These are phyloP conservation scores for Emericellopsis atlantica DNA, from an alignment of 2,329 filamentous ascomycete genomes.

Conservation along the genomic window DNA sequence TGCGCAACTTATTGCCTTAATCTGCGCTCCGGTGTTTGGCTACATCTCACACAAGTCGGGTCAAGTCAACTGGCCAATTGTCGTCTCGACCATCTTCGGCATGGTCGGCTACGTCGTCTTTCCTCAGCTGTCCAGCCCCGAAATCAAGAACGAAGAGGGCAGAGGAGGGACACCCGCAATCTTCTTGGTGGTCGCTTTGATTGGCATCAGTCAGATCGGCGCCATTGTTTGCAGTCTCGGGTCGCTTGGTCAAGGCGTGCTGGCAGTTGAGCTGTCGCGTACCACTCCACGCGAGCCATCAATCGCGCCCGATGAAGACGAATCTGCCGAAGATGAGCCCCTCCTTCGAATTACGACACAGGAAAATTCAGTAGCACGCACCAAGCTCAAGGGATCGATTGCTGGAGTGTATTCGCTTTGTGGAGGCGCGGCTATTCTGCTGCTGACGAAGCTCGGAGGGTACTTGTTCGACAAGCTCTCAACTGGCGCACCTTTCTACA, in stretches of 20 bases:
- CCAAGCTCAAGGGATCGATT: conserved; percentile 77
- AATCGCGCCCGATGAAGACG: conserved; percentile 21
- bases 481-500: conserved; percentile 75
- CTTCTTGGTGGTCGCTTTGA: conserved; percentile 64
- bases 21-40: conserved; percentile 80
- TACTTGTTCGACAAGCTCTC: conserved; percentile 68
- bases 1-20: conserved; percentile 73
- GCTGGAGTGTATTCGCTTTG: conserved; percentile 89
- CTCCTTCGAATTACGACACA: conserved; percentile 19
- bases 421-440: conserved; percentile 77
- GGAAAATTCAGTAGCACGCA: conserved; percentile 28
- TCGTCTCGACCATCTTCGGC: conserved; percentile 60
- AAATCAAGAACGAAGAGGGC: conserved; percentile 51
- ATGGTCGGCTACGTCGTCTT: conserved; percentile 69
- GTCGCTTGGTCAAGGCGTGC: conserved; percentile 68
- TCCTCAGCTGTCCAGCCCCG: conserved; percentile 63
- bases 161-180: conserved; percentile 56
- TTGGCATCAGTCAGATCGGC: conserved; percentile 90
- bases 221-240: conserved; percentile 94
- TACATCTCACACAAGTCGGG: conserved; percentile 62
- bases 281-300: conserved; percentile 11
- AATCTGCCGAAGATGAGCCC: conserved; percentile 27
- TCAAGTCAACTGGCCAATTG: conserved; percentile 59
- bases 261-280: conserved; percentile 33
- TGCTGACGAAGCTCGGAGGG: conserved; percentile 86